A percentile compares a stretch with the other conserved stretches of the same genome.
Evolutionary conservation across 805 yeast species (phyloP).

Genomic region (Clavispora fructus): DNA sequence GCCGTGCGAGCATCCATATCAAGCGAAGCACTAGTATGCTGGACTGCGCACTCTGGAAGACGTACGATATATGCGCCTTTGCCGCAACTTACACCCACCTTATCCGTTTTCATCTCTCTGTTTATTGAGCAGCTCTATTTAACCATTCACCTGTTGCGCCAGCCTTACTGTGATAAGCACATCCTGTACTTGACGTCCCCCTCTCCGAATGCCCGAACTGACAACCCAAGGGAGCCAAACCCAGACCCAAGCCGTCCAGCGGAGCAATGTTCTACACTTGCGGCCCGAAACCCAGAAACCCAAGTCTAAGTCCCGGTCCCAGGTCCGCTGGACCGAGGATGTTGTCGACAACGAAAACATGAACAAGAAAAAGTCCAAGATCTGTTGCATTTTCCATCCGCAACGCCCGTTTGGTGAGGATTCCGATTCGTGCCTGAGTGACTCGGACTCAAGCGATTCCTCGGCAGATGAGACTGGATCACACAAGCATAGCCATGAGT

Average conservation of each 20-base stretch:
- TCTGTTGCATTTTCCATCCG: conserved; percentile 87
- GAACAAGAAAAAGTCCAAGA: conserved; percentile 84
- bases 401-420: conserved; percentile 53
- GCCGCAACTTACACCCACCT: too few relatives aligned
- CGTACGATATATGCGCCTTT: too few relatives aligned
- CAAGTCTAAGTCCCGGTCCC: conserved; percentile 32
- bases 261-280: conserved; percentile 14
- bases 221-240: not conserved
- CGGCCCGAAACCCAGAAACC: conserved; percentile 9
- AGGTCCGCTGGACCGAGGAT: conserved; percentile 80
- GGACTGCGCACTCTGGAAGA: too few relatives aligned
- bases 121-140: too few relatives aligned
- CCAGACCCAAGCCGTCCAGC: not conserved
- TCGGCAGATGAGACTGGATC: conserved; percentile 18
- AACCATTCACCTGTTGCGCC: too few relatives aligned
- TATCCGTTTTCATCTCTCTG: too few relatives aligned
- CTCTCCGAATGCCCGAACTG: not conserved
- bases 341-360: conserved; percentile 86
- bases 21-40: too few relatives aligned
- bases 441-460: conserved; percentile 24
- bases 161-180: too few relatives aligned
- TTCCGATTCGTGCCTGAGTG: conserved; percentile 11
- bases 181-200: too few relatives aligned
- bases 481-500: conserved; percentile 16
- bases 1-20: too few relatives aligned